Conservation (phyloP, 164 flowering plant genomes). For the Berberis thunbergii region DNA sequence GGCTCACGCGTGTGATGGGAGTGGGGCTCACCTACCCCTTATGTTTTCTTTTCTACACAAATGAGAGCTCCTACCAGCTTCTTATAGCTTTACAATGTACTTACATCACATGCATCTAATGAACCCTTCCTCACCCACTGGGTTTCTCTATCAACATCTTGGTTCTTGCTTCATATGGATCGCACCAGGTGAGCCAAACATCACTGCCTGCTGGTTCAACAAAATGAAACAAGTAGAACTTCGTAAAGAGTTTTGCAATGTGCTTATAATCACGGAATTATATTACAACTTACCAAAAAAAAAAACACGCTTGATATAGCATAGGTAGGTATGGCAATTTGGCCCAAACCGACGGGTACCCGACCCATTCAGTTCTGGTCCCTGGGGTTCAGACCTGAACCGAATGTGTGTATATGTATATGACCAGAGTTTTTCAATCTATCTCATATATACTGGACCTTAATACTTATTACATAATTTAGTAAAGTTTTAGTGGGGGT, state of each 20-base stretch:
- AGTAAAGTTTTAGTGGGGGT: too few relatives aligned
- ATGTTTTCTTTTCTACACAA: slow-evolving; percentile 14
- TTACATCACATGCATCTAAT: slow-evolving; percentile 22
- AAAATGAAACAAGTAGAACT: not conserved
- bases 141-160: slow-evolving; percentile 27
- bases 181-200: slow-evolving; percentile 15
- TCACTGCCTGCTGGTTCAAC: slow-evolving; percentile 22
- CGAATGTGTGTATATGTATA: too few relatives aligned
- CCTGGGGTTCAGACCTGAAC: too few relatives aligned
- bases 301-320: too few relatives aligned
- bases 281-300: not conserved
- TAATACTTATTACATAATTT: too few relatives aligned
- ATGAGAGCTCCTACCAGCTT: slow-evolving; percentile 21
- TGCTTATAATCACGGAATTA: not conserved
- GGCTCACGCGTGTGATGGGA: not conserved
- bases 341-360: too few relatives aligned
- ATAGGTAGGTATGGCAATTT: too few relatives aligned
- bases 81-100: slow-evolving; percentile 22
- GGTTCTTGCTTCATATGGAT: slow-evolving; percentile 55
- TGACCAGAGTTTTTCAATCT: too few relatives aligned
- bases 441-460: too few relatives aligned
- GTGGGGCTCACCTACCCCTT: too few relatives aligned
- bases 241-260: not conserved
- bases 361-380: too few relatives aligned
- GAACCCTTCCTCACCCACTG: slow-evolving; percentile 9